Evolutionary conservation across 805 yeast species (phyloP), one percentile per base, ranked within the genome.

Genomic region (Ogataea wickerhamii): DNA sequence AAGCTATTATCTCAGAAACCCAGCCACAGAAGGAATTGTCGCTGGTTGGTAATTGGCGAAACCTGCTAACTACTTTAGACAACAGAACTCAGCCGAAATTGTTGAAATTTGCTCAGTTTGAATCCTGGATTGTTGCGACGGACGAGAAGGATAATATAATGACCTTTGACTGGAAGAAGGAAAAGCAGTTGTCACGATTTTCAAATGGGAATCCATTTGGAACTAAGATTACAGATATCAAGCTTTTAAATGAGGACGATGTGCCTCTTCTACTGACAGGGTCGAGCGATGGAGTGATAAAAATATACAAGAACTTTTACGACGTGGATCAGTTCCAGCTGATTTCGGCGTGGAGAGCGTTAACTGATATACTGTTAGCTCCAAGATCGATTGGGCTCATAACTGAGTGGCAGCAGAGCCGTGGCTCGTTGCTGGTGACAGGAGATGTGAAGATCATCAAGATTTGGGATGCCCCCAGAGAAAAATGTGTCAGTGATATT

Each of bases 401-500:
- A 14, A 78, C 89, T 8, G 98, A 93, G 49, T 93, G 98, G 98
- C 98, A 91, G 60, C 98, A 93, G 56, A 82, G 93, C 31, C 69
- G 96, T 43, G 98, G 98, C 0, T 78, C 95, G 0, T 66, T 93
- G 26, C 66, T 91, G 37, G 96, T 86, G 1, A 88, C 96, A 28
- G 98, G 98, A 32, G 98, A 93, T 66, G 95, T 87, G 6, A 86
- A 89, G 52, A 80, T 88, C 18, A 87, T 93, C 38, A 70, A 95
- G 40, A 70, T 89, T 2, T 93, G 98, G 98, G 98, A 93, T 63
- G 98, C 98, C 0, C 93, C 96, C 10, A 70, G 96, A 24, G 98
- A 93, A 55, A 70, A 83, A 36, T 83, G 96, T 55, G 71, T 86
- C 33, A 76, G 78, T 13, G 96, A 88, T 52, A 82, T 93, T 34